phyloP scores from a whole-genome alignment of 2,329 filamentous ascomycete genomes.

The Coniochaeta sp. region DNA sequence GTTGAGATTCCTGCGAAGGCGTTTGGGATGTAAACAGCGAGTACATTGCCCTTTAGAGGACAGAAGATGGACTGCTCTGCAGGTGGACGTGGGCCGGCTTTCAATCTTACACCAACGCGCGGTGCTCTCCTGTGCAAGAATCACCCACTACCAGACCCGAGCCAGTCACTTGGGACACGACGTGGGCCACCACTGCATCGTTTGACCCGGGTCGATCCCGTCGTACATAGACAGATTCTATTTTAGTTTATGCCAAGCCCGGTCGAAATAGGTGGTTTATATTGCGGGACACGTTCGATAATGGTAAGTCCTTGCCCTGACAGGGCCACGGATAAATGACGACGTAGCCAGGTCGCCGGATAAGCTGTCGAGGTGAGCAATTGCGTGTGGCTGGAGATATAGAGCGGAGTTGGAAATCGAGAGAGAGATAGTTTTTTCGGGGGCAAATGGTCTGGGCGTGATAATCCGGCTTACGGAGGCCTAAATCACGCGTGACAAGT shows the following conservation, averaged over 20 bases:
- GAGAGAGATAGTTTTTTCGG: no score
- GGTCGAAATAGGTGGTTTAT: background rate
- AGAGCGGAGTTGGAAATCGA: background rate
- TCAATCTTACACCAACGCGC: background rate
- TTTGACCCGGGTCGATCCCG: background rate
- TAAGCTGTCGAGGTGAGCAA: background rate
- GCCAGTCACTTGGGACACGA: background rate
- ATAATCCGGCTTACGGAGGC: no score
- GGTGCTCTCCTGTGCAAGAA: background rate
- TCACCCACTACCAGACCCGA: background rate
- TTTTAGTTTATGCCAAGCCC: background rate
- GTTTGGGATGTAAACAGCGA: background rate
- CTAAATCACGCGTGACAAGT: background rate
- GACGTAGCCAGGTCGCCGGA: background rate
- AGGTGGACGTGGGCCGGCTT: no score
- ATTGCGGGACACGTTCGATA: background rate
- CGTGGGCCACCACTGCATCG: background rate
- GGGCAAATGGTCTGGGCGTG: no score
- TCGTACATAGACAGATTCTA: background rate
- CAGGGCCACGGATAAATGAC: background rate
- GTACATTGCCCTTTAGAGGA: no score
- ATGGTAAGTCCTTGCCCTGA: background rate
- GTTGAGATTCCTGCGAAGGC: background rate
- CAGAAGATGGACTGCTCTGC: no score
- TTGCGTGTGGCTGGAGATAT: background rate